Base-by-base conservation (phyloP, 169 alveolate species). In the Babesia caballi region DNA sequence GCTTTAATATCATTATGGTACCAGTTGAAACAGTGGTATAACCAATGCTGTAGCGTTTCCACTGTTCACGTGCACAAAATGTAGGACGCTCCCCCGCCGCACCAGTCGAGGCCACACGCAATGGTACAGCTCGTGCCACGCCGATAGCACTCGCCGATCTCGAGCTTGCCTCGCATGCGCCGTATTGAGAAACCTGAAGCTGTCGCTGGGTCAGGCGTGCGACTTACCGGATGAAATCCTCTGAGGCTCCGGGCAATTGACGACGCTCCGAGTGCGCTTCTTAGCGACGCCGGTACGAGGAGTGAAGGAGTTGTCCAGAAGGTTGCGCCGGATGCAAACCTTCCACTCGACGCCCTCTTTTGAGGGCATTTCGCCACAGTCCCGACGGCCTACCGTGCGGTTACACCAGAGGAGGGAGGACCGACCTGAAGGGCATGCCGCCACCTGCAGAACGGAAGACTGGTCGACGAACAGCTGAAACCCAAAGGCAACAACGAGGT, bases 391-490 rank as follows among this genome's bases (percentile, higher is more conserved):
- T 63, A 35, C 4, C 12, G 1, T 3, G 17, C n/a, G 14, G 25
- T 63, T 4, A 11, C 15, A 19, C 0, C 4, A 1, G 19, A 25
- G 12, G 4, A 27, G 19, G 23, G 54, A 0, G 17, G 8, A 49
- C 73, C n/a, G 12, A 63, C 73, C 73, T 14, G 60, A 1, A 2
- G 73, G 73, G 49, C 73, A 63, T 44, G 73, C 49, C 25, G 73
- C 35, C 7, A 63, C 0, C 21, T 63, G 73, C 60, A 63, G 14
- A 0, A 49, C 27, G 2, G 36, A 46, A 0, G 73, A 46, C 4
- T 27, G 50, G 25, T 63, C 73, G 21, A 9, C 17, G 51, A 23
- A 63, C 9, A 63, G 19, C 50, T 63, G 73, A 30, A 63, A 63
- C 14, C 73, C 73, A 30, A 36, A 28, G 28, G 73, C 73, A n/a